Evolutionary conservation across 495 filamentous ascomycete species (phyloP).

Genomic region (Sordaria brevicollis): DNA sequence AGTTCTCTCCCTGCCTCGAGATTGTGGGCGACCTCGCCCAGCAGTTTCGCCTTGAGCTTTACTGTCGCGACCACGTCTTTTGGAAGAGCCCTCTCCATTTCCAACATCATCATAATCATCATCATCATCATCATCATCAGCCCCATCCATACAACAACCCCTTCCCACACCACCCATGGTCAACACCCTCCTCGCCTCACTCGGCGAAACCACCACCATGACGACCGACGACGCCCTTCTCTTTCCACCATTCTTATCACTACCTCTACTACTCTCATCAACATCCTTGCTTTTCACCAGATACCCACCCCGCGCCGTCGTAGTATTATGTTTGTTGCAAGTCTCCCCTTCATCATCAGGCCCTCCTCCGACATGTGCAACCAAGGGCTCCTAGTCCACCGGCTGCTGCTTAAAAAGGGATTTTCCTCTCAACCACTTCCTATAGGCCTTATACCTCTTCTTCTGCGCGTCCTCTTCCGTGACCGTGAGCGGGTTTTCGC

Average conservation of each 20-base stretch:
- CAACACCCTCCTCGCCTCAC: neutral
- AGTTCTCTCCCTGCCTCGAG: neutral
- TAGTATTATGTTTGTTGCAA: too few species aligned
- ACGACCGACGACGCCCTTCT: neutral
- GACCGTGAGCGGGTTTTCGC: slow-evolving; percentile 80
- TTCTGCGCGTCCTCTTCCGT: slow-evolving; percentile 71
- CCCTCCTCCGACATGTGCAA: neutral
- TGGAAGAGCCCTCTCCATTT: neutral
- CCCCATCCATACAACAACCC: neutral
- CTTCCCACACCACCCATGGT: neutral
- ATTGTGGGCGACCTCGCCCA: neutral
- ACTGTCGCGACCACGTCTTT: neutral
- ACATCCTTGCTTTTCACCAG: neutral
- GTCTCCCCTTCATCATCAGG: slow-evolving; percentile 1
- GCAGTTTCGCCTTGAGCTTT: neutral
- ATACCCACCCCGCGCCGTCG: neutral
- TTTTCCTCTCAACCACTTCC: slow-evolving; percentile 87
- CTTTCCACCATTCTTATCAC: neutral
- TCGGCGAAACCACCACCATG: neutral
- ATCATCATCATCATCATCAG: neutral
- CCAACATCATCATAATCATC: neutral
- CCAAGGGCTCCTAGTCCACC: slow-evolving; percentile 40
- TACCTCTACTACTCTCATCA: neutral
- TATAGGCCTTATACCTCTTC: slow-evolving; percentile 92
- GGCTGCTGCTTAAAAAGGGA: slow-evolving; percentile 86